Conservation (phyloP, 352 stramenopile genomes). For the Globisporangium spiculum region DNA sequence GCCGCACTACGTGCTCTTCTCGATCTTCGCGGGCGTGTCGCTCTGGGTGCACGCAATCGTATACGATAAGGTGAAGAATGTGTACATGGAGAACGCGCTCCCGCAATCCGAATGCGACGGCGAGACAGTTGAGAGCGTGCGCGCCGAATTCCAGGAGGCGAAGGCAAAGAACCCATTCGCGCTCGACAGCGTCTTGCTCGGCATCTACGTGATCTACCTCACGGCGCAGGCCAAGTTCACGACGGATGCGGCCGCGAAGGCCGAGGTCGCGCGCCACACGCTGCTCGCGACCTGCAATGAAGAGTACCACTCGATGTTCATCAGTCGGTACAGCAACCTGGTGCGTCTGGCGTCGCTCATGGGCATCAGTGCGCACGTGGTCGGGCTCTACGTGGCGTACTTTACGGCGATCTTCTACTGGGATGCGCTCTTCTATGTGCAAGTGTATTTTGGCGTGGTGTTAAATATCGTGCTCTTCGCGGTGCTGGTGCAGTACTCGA, state of each 20-base stretch:
- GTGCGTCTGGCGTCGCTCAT: slow-evolving; percentile 78
- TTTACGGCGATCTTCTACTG: slow-evolving; percentile 68
- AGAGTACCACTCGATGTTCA: slow-evolving; percentile 61
- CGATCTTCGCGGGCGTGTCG: slow-evolving; percentile 59
- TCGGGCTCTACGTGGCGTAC: slow-evolving; percentile 69
- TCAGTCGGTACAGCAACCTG: slow-evolving; percentile 49
- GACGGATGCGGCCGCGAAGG: slow-evolving; percentile 60
- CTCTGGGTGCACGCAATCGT: slow-evolving; percentile 79
- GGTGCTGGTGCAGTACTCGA: slow-evolving; percentile 58
- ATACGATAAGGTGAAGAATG: slow-evolving; percentile 88
- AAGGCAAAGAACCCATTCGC: slow-evolving; percentile 60
- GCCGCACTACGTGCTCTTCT: slow-evolving; percentile 45
- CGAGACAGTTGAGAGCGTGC: slow-evolving; percentile 77
- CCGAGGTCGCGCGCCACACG: slow-evolving; percentile 48
- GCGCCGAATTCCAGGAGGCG: slow-evolving; percentile 59
- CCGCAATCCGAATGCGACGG: slow-evolving; percentile 76
- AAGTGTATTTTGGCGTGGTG: slow-evolving; percentile 70
- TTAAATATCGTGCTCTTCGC: slow-evolving; percentile 58
- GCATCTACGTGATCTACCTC: slow-evolving; percentile 79
- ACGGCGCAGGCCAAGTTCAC: slow-evolving; percentile 61
- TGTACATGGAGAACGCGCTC: slow-evolving; percentile 84
- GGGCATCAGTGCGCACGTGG: slow-evolving; percentile 77
- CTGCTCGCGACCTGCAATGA: slow-evolving; percentile 62
- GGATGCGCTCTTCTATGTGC: slow-evolving; percentile 73
- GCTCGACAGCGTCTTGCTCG: slow-evolving; percentile 66